Evolutionary conservation across 805 yeast species (phyloP).

Genomic region (Pichia rugopelliculosa): DNA sequence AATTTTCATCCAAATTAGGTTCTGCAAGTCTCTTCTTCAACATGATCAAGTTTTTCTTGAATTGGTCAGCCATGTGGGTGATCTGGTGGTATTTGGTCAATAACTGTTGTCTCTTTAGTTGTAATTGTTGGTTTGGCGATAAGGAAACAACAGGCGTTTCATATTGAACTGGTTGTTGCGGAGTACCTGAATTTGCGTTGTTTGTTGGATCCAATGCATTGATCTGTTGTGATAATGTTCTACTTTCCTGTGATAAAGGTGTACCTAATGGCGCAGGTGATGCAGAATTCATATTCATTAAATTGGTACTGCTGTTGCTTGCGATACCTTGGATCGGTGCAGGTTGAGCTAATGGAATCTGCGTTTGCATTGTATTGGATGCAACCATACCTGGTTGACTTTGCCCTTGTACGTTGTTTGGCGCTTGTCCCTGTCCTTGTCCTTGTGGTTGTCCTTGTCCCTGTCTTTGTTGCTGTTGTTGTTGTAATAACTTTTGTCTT

Average conservation of each 20-base stretch:
- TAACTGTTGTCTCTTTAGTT: conserved; percentile 24
- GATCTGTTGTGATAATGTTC: conserved; percentile 8
- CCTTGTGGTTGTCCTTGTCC: conserved; percentile 12
- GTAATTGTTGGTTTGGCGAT: conserved; percentile 20
- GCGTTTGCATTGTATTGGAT: conserved; percentile 2
- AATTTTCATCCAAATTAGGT: conserved; percentile 38
- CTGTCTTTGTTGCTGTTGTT: conserved; percentile 26
- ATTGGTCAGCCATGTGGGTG: conserved; percentile 39
- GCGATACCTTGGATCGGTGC: conserved; percentile 1
- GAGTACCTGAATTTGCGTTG: neutral
- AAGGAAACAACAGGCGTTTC: conserved; percentile 8
- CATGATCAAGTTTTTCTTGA: conserved; percentile 42
- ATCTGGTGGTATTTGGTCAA: conserved; percentile 35
- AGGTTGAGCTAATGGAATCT: conserved; percentile 1
- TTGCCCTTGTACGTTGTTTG: conserved; percentile 11
- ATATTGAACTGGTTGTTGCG: conserved; percentile 12
- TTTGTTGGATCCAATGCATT: neutral
- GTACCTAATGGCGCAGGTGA: neutral
- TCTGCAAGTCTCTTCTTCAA: conserved; percentile 42
- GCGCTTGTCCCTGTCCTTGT: conserved; percentile 8
- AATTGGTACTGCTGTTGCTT: conserved; percentile 5
- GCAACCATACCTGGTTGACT: conserved; percentile 9
- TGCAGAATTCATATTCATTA: neutral
- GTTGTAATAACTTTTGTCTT: conserved; percentile 23
- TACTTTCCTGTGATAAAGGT: conserved; percentile 5